Conservation (phyloP, 1,284 basidiomycete species). For the Gastroboletus turbinatus region DNA sequence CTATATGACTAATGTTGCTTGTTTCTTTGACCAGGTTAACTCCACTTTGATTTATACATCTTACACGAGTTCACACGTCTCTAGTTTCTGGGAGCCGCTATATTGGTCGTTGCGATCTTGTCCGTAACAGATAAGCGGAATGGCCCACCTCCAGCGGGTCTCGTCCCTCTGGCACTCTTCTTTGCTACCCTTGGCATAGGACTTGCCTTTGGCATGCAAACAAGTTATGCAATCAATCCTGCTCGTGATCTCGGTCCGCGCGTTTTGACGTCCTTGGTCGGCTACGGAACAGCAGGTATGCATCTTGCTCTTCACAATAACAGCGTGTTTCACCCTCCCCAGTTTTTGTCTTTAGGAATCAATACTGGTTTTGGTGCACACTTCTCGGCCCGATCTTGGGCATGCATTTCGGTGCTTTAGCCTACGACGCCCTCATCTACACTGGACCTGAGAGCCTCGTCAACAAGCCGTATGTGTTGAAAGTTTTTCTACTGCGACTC, state of each 20-base stretch:
- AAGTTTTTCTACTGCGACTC: neutral
- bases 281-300: constrained; percentile 52
- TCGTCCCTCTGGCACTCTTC: constrained; percentile 57
- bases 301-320: neutral
- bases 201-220: constrained; percentile 55
- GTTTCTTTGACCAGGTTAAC: constrained; percentile 58
- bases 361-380: constrained; percentile 80
- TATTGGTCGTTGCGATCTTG: constrained; percentile 52
- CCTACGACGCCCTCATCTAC: constrained; percentile 56
- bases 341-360: constrained; percentile 52
- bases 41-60: constrained; percentile 7
- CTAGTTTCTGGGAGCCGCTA: constrained; percentile 57
- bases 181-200: constrained; percentile 55
- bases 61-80: neutral
- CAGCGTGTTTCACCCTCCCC: neutral
- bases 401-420: constrained; percentile 48
- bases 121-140: constrained; percentile 48
- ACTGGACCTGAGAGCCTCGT: constrained; percentile 53
- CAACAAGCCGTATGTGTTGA: constrained; percentile 46
- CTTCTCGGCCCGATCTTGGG: constrained; percentile 59
- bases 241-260: constrained; percentile 66
- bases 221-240: constrained; percentile 62
- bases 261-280: constrained; percentile 57
- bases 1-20: constrained; percentile 57
- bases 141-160: constrained; percentile 45